These are phyloP conservation scores for Cynanchum wilfordii DNA, from an alignment of 257 asterid genomes.

Conservation along the genomic window DNA sequence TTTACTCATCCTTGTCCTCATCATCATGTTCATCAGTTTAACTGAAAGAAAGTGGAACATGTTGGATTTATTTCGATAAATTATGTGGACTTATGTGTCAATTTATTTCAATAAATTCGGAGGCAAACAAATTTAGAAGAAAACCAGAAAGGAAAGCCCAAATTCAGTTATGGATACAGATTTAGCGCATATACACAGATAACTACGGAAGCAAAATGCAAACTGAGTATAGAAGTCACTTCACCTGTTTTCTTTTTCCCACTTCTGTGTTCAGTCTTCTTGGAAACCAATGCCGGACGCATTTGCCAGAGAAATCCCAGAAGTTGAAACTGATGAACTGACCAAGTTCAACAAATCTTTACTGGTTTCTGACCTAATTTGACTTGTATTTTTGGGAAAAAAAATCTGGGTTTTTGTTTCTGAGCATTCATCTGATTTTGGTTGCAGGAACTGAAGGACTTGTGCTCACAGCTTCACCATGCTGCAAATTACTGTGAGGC, in stretches of 20 bases:
- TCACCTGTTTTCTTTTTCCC: neutral
- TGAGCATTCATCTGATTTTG: neutral
- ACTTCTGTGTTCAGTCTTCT: neutral
- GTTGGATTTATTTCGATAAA: too few species aligned
- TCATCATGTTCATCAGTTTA: conserved; percentile 41
- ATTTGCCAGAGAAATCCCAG: conserved; percentile 10
- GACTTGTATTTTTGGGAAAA: neutral
- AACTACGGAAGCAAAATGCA: too few species aligned
- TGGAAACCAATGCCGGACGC: conserved; percentile 19
- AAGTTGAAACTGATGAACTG: conserved; percentile 24
- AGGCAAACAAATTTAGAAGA: too few species aligned
- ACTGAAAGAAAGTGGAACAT: too few species aligned
- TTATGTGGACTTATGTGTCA: too few species aligned
- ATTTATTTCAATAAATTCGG: too few species aligned
- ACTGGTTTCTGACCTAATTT: conserved; percentile 24
- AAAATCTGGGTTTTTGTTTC: neutral
- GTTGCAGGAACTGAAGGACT: conserved; percentile 56
- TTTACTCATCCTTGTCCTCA: conserved; percentile 25
- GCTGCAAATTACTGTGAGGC: conserved; percentile 68
- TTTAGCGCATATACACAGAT: too few species aligned
- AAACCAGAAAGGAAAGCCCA: too few species aligned
- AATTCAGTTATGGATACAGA: too few species aligned
- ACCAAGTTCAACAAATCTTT: conserved; percentile 42
- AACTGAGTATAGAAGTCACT: neutral
- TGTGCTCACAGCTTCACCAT: conserved; percentile 54